A percentile compares a stretch with the other conserved stretches of the same genome.
Conservation (phyloP, 306 rosid species). For the Malus domestica region ASM211411v1 NC_041790.1:37104501-37105000, state of each 20-base stretch:
- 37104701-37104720: not conserved
- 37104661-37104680: not conserved
- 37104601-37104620: not conserved
- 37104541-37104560: constrained; percentile 24
- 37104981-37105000: not conserved
- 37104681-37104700: not conserved
- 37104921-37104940: not conserved
- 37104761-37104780: not conserved
- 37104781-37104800: not conserved
- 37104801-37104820: not conserved
- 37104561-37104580: constrained; percentile 4
- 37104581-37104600: not conserved
- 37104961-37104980: not conserved
- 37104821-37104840: not conserved
- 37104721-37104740: not conserved
- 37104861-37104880: not conserved
- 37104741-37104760: not conserved
- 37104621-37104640: not conserved
- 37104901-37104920: not conserved
- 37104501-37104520: constrained; percentile 98
- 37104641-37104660: not conserved
- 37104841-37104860: not conserved
- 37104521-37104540: constrained; percentile 37
- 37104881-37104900: not conserved
- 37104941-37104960: not conserved